Base-by-base conservation (phyloP, 257 asterid genomes). In the Petunia secreta region DNA sequence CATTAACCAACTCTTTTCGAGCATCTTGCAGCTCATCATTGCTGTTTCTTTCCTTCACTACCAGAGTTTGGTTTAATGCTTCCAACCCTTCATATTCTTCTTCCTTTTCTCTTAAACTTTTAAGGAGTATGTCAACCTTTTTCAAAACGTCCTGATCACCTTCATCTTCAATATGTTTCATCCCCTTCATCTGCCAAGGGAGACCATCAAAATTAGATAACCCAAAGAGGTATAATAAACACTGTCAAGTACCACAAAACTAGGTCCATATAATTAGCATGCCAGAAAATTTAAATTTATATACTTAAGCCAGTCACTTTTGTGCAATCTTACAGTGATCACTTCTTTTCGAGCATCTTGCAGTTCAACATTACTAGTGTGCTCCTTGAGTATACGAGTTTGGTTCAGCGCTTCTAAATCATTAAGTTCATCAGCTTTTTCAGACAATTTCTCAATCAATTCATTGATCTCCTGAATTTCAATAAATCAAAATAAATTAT, bases 1-100 rank as follows among this genome's bases (percentile, higher is more conserved):
- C 99, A 67, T 88, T 79, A 81, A 95, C 84, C 88, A 95, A 83
- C 80, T 91, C 99, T 87, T 92, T 95, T 7, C 98, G 95, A 65
- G 99, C 98, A 2, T 92, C 98, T 83, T 92, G 98, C 81, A 95
- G 83, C 87, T 92, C 97, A 57, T 90, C 97, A 58, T 93, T 95
- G 76, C 83, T 77, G 74, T 82, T 87, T 87, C 97, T 92, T 87
- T 95, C 97, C 91, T 86, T 87, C 63, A 89, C 80, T 13, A 91
- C 81, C 63, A 92, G 87, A 83, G 87, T 80, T 80, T 90, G 94
- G 87, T 89, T 91, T 58, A 91, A 37, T 46, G 84, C 54, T 55
- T 86, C 89, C 80, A 90, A 48, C 75, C 83, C 83, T 1, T 84
- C 91, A 57, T 89, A 94, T 44, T 92, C 94, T 82, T 84, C 91